Evolutionary conservation across 2,329 filamentous ascomycete species (phyloP).

Genomic region (Curvularia hawaiiensis): DNA sequence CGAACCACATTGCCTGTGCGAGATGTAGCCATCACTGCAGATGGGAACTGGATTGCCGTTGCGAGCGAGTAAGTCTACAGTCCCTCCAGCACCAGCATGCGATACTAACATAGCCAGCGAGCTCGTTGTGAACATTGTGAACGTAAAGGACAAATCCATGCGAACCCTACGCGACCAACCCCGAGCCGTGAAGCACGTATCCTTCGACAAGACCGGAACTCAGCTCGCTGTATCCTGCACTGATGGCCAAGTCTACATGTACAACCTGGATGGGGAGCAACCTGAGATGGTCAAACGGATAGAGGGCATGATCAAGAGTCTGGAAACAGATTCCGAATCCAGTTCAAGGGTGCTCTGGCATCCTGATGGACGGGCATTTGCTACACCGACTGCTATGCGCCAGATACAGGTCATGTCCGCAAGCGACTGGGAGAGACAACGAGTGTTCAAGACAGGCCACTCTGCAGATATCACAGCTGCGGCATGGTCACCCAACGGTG

Average conservation of each 20-base stretch:
- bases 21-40: constrained; percentile 80
- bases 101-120: constrained; percentile 60
- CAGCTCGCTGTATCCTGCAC: constrained; percentile 82
- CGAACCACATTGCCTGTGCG: constrained; percentile 85
- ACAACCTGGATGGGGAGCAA: constrained; percentile 77
- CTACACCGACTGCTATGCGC: constrained; percentile 77
- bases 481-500: constrained; percentile 94
- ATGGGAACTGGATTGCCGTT: constrained; percentile 87
- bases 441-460: constrained; percentile 78
- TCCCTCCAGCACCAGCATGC: neutral
- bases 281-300: constrained; percentile 83
- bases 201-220: constrained; percentile 81
- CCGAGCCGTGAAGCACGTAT: constrained; percentile 87
- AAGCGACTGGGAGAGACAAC: constrained; percentile 86
- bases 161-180: constrained; percentile 82
- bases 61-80: constrained; percentile 75
- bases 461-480: constrained; percentile 83
- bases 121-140: constrained; percentile 86
- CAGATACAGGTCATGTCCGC: constrained; percentile 85
- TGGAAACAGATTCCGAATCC: constrained; percentile 78
- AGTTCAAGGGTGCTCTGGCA: constrained; percentile 85
- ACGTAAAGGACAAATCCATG: constrained; percentile 77
- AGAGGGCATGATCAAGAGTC: constrained; percentile 79
- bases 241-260: constrained; percentile 89
- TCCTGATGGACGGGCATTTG: constrained; percentile 91